Evolutionary conservation across 2,329 filamentous ascomycete species (phyloP), one percentile per base, ranked within the genome.

Genomic region (Alternaria incomplexa): DNA sequence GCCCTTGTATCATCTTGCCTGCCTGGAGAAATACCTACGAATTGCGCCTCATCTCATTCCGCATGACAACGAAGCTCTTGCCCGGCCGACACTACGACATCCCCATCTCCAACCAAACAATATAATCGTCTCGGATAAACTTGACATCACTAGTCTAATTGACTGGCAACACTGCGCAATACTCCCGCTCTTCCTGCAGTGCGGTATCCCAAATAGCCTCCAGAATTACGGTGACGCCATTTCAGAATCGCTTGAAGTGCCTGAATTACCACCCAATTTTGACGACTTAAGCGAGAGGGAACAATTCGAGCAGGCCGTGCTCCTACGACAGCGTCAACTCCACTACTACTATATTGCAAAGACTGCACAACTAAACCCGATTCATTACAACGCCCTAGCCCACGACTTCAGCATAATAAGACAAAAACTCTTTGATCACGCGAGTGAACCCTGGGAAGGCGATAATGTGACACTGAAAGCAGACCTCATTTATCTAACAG

Each of bases 191-290:
- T 78, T 80, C 56, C 61, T 81, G 10, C 71, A 77, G 47, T 73
- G 75, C 36, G 77, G 79, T 1, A 81, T 84, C 22, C 82, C 81
- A 15, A 70, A 72, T 11, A 70, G 70, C 60, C 71, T 83, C 56
- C 74, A 82, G 60, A 83, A 83, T 57, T 82, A 81, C 67, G 73
- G 77, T 50, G 79, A 80, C 56, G 65, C 45, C 30, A 47, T 66
- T 47, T 77, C 69, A 36, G 69, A 69, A 65, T 70, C 61, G 22
- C 53, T 75, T 4, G 65, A 23, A 47, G 10, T 13, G 12, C 76
- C 77, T 40, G 43, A 64, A 58, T 55, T 78, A 53, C 73, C 75
- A 50, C 53, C 51, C 20, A 63, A 72, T 44, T 71, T 75, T 50
- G 64, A 73, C 30, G 61, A 66, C 9, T 20, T 77, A 23, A 65